Evolutionary conservation across 140 eudicot species (phyloP).

Genomic region (Stevia rebaudiana): DNA sequence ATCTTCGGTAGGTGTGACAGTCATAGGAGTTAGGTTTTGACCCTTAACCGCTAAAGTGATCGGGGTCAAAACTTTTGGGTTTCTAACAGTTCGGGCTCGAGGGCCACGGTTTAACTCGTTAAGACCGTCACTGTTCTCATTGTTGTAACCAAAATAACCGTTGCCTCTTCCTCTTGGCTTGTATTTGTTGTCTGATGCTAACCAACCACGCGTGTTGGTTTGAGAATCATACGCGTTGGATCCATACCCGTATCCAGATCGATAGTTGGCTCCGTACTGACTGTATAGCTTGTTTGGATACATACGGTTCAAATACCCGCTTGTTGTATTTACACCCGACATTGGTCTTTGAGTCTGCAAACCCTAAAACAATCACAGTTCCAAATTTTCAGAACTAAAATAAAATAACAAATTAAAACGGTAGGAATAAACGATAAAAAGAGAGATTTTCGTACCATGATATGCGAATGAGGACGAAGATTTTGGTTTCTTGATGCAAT

Average conservation of each 20-base stretch:
- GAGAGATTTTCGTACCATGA: conserved; percentile 36
- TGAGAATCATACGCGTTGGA: conserved; percentile 52
- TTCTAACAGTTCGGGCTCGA: conserved; percentile 51
- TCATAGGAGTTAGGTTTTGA: conserved; percentile 37
- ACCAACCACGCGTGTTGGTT: conserved; percentile 46
- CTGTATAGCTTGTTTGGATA: conserved; percentile 60
- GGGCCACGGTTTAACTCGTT: conserved; percentile 90
- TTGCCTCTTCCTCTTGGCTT: conserved; percentile 59
- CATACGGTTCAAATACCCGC: conserved; percentile 45
- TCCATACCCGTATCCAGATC: conserved; percentile 63
- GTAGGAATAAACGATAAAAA: background rate
- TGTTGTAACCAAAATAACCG: conserved; percentile 41
- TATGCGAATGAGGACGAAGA: conserved; percentile 44
- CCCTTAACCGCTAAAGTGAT: conserved; percentile 32
- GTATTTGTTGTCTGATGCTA: conserved; percentile 59
- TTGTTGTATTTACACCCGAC: conserved; percentile 36
- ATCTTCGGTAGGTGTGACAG: conserved; percentile 20
- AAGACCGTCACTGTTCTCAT: conserved; percentile 64
- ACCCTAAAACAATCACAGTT: conserved; percentile 11
- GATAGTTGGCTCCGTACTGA: conserved; percentile 48
- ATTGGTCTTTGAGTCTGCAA: conserved; percentile 46
- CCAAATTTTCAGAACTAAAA: background rate
- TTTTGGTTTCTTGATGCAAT: conserved; percentile 53
- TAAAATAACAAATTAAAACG: too few species aligned
- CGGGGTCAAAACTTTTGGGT: conserved; percentile 41